Evolutionary conservation across 805 yeast species (phyloP).

Genomic region (Yamadazyma sp.): DNA sequence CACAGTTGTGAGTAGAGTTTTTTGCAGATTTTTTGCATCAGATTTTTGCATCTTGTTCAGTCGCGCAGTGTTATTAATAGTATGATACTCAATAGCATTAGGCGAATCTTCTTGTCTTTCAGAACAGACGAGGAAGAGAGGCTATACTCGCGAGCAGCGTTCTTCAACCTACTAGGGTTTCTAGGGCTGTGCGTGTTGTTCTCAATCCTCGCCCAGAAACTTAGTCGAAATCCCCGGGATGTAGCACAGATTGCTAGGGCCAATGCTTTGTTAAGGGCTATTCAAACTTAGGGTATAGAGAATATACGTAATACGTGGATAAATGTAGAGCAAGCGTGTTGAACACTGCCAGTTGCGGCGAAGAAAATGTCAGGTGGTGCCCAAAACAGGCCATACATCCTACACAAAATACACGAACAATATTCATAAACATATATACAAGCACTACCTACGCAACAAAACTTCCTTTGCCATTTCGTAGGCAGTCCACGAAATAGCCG

Average conservation of each 20-base stretch:
- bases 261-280: conserved; percentile 25
- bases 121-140: conserved; percentile 86
- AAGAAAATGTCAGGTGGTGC: neutral
- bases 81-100: conserved; percentile 70
- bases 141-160: conserved; percentile 71
- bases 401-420: neutral
- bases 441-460: conserved; percentile 30
- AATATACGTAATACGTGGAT: neutral
- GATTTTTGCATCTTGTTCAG: conserved; percentile 12
- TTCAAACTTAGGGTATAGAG: conserved; percentile 14
- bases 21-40: conserved; percentile 6
- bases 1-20: conserved; percentile 49
- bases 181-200: conserved; percentile 78
- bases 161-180: conserved; percentile 75
- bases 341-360: no score
- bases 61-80: neutral
- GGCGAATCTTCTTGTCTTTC: conserved; percentile 78
- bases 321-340: neutral
- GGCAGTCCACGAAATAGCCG: conserved; percentile 97
- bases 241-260: conserved; percentile 31
- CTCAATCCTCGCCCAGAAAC: conserved; percentile 72
- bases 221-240: conserved; percentile 34
- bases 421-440: conserved; percentile 10
- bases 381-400: neutral
- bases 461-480: conserved; percentile 93